Percentiles rank a stretch among this genome's conserved stretches.
phyloP scores from a whole-genome alignment of 2,329 filamentous ascomycete genomes.

The Colletotrichum neosansevieriae region DNA sequence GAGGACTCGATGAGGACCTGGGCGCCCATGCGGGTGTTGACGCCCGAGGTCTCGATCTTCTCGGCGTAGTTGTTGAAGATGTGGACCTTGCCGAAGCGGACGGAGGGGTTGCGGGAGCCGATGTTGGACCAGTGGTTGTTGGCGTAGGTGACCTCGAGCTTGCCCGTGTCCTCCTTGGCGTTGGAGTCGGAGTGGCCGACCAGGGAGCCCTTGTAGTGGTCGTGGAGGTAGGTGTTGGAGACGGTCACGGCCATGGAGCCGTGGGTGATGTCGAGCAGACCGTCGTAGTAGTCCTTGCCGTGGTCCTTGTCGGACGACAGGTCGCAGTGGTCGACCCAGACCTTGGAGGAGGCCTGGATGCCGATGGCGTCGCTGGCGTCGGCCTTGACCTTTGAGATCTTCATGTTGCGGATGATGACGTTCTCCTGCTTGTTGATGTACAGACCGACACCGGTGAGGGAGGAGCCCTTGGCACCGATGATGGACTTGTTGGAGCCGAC shows the following conservation, averaged over 20 bases:
- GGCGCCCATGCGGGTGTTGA: conserved; percentile 70
- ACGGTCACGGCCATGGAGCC: conserved; percentile 71
- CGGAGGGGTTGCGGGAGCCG: conserved; percentile 71
- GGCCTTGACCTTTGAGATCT: conserved; percentile 68
- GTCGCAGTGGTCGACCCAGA: conserved; percentile 78
- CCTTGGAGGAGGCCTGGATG: conserved; percentile 67
- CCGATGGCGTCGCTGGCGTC: conserved; percentile 70
- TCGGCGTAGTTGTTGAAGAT: conserved; percentile 65
- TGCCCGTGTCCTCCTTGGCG: conserved; percentile 68
- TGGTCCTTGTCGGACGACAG: conserved; percentile 69
- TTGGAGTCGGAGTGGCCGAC: conserved; percentile 72
- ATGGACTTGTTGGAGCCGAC: conserved; percentile 61
- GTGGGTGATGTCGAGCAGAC: conserved; percentile 73
- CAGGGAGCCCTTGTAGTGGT: conserved; percentile 70
- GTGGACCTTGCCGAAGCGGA: conserved; percentile 76
- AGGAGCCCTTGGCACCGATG: conserved; percentile 53
- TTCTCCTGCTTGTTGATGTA: conserved; percentile 66
- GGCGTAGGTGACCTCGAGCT: conserved; percentile 73
- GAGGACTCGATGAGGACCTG: conserved; percentile 70
- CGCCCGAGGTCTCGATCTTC: conserved; percentile 55
- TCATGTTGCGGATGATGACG: conserved; percentile 73
- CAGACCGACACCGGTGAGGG: conserved; percentile 62
- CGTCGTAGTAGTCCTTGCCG: conserved; percentile 79
- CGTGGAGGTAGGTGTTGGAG: conserved; percentile 52
- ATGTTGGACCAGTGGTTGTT: conserved; percentile 76